Conservation (phyloP, 2,329 filamentous ascomycete genomes). For the Alternaria consortialis region DNA sequence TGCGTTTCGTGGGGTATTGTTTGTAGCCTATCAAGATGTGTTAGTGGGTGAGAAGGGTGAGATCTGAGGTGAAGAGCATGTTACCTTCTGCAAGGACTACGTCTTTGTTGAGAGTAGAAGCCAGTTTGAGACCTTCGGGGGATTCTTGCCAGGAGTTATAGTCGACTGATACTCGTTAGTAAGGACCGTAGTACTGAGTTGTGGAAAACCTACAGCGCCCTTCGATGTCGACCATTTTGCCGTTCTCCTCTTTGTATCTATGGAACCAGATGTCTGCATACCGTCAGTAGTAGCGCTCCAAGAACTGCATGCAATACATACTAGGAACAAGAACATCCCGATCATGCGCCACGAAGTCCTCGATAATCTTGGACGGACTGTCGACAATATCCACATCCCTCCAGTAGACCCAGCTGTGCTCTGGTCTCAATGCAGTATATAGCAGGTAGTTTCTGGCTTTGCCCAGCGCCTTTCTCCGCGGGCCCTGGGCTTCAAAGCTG, state of each 20-base stretch:
- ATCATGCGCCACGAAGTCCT: constrained; percentile 95
- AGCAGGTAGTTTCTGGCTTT: constrained; percentile 92
- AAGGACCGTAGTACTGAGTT: no score
- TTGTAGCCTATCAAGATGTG: constrained; percentile 75
- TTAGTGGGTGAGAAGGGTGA: neutral
- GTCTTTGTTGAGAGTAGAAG: constrained; percentile 78
- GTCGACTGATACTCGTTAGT: constrained; percentile 69
- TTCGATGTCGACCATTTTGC: constrained; percentile 76
- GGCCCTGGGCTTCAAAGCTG: constrained; percentile 85
- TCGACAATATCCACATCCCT: constrained; percentile 96
- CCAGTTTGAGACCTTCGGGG: constrained; percentile 79
- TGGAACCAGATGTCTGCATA: constrained; percentile 93
- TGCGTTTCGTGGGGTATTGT: constrained; percentile 88
- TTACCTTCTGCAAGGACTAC: constrained; percentile 88
- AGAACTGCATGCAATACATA: constrained; percentile 61
- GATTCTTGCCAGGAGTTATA: constrained; percentile 99
- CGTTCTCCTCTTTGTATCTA: constrained; percentile 76
- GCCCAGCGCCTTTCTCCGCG: constrained; percentile 88
- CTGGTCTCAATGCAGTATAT: constrained; percentile 81
- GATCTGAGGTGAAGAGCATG: constrained; percentile 3
- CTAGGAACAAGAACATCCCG: constrained; percentile 93
- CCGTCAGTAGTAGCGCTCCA: constrained; percentile 18
- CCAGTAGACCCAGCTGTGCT: constrained; percentile 99
- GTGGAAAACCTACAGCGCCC: constrained; percentile 76
- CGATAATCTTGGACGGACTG: constrained; percentile 84